Evolutionary conservation across 2,329 filamentous ascomycete genomes (phyloP), one percentile per base, ranked within the genome.

Genomic region (Aureobasidium zeae): DNA sequence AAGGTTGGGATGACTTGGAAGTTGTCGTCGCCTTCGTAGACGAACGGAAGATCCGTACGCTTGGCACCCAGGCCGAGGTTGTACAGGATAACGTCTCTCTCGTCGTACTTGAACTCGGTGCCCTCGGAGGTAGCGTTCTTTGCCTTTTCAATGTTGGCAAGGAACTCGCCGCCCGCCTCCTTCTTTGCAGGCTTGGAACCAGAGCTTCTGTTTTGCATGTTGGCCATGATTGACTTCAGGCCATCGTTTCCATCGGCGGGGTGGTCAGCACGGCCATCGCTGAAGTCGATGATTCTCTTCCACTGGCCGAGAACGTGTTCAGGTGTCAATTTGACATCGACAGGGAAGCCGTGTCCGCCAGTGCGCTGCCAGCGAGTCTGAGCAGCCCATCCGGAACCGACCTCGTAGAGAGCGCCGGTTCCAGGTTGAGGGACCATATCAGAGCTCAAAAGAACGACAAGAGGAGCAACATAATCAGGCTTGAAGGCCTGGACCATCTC

Each of bases 401-500:
- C 86, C 70, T 98, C 91, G 68, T 87, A 98, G 35, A 98, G 75
- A 42, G 81, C 82, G 52, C 89, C 89, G 46, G 87, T 95, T 12
- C 79, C 77, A 53, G 83, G 78, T 58, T 83, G 76, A 20, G 91
- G 89, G 42, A 87, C 79, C 68, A 86, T 85, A 69, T 98, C 91
- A 11, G 77, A 81, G 62, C 79, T 86, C 46, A 98, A 83, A 31
- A 88, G 79, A 44, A 89, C 79, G 39, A 98, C 88, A 26, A 96
- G 70, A 49, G 91, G 91, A 42, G 91, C 91, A 63, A 98, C 88
- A 67, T 94, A 96, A 61, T 96, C 89, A 48, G 91, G 91, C 79
- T 96, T 98, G 75, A 98, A 94, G 33, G 91, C 89, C 71, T 96
- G 88, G 13, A 98, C 88, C 70, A 96, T 79, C 71, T 98, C 91